Base-by-base conservation (phyloP, 2,329 filamentous ascomycete genomes). In the Tolypocladium amazonense region DNA sequence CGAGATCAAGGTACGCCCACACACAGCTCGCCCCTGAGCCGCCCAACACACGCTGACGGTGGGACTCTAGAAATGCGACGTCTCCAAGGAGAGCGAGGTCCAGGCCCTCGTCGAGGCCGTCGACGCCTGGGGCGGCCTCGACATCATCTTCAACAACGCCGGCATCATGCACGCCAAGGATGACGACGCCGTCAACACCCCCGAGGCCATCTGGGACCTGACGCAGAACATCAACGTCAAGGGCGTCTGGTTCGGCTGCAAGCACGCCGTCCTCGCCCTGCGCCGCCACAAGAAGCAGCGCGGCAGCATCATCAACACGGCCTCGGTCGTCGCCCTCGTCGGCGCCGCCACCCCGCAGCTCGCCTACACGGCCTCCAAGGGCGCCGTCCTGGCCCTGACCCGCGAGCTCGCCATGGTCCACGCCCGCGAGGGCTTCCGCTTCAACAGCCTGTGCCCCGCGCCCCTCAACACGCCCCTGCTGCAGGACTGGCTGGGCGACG, bases 101-200 rank as follows among this genome's bases (percentile, higher is more conserved):
- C 77, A 91, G 69, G 84, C 86, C 59, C 85, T 89, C 71, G 80
- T 96, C 58, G 88, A 89, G 66, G 76, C 82, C 12, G 77, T 93
- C 60, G 92, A 97, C 74, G 71, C 83, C 60, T 95, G 90, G 89
- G 92, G 92, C 70, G 92, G 92, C 53, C 76, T 94, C 3, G 92
- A 97, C 72, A 80, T 96, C 70, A 90, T 96, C 68, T 97, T 96
- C 86, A 97, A 97, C 85, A 97, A 97, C 73, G 92, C 92, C 30
- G 92, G 92, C 59, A 97, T 97, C 75, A 97, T 97, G 92, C 92
- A 96, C 77, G 87, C 85, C 56, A 81, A 88, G 60, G 88, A 92
- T 73, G 87, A 84, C 70, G 87, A 91, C 73, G 91, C 92, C 56
- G 79, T 95, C 72, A 84, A 88, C 72, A 96, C 92, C 1, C 87